These are phyloP conservation scores for Blyttiomyces sp. DNA, from an alignment of 371 early-diverging fungal genomes.

Conservation along the genomic window DNA sequence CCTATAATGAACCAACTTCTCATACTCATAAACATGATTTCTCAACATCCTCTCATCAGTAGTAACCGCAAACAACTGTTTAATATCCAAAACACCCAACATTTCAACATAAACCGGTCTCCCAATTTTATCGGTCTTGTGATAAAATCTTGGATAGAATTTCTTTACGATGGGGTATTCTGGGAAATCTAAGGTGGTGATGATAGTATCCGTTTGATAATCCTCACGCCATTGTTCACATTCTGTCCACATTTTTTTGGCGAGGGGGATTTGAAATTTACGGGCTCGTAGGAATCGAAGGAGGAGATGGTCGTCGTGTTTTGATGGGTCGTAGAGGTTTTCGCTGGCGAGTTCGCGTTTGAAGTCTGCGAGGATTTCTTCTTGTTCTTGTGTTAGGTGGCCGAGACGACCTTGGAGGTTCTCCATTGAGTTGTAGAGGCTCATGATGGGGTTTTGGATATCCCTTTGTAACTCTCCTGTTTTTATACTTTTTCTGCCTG, in stretches of 20 bases:
- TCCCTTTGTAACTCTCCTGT: no score
- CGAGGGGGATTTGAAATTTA: conserved; percentile 54
- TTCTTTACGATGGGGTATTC: conserved; percentile 36
- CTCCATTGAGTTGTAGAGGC: conserved; percentile 11
- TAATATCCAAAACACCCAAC: conserved; percentile 52
- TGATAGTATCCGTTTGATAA: conserved; percentile 32
- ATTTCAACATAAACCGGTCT: conserved; percentile 66
- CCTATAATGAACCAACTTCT: conserved; percentile 49
- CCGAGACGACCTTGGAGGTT: conserved; percentile 53
- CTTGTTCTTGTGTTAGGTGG: conserved; percentile 54
- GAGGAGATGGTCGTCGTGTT: conserved; percentile 62
- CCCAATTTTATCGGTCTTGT: conserved; percentile 60
- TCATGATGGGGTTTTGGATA: no score
- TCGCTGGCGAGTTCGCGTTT: conserved; percentile 35
- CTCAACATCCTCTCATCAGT: conserved; percentile 57
- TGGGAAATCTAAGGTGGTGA: conserved; percentile 39
- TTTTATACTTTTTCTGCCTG: no score
- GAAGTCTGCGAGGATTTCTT: conserved; percentile 52
- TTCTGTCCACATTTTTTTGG: conserved; percentile 65
- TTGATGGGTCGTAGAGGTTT: conserved; percentile 47
- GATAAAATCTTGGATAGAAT: conserved; percentile 51
- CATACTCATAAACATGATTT: conserved; percentile 61
- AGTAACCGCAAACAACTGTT: conserved; percentile 52
- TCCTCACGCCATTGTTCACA: conserved; percentile 64
- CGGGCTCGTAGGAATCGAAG: conserved; percentile 72